phyloP scores from a whole-genome alignment of 495 filamentous ascomycete species.

The Penicillium nucicola region DNA sequence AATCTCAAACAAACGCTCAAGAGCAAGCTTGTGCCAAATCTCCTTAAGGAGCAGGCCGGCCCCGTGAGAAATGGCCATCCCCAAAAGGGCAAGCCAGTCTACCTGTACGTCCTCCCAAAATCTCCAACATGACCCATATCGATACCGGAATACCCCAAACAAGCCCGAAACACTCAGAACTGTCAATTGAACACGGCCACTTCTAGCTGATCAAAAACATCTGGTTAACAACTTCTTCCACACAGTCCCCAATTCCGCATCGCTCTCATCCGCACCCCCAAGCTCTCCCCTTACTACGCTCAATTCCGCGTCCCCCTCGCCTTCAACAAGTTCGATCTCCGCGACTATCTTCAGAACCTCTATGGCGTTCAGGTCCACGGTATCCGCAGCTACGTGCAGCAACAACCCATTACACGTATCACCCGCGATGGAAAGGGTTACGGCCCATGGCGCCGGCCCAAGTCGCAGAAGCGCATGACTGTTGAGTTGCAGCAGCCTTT shows the following conservation, averaged over 20 bases:
- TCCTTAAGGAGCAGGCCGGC: conserved; percentile 18
- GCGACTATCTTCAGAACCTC: conserved; percentile 78
- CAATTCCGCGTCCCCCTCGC: conserved; percentile 81
- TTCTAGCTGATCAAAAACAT: neutral
- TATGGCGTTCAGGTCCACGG: conserved; percentile 66
- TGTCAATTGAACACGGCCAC: neutral
- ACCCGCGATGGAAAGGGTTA: conserved; percentile 37
- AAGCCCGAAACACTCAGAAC: neutral
- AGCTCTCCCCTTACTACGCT: conserved; percentile 72
- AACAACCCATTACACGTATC: conserved; percentile 53
- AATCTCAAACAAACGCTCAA: conserved; percentile 21
- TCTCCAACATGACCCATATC: neutral
- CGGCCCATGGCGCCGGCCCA: conserved; percentile 52
- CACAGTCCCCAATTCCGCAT: conserved; percentile 74
- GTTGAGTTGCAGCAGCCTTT: conserved; percentile 82
- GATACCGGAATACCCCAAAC: conserved; percentile 1
- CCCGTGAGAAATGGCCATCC: conserved; percentile 16
- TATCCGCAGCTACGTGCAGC: conserved; percentile 77
- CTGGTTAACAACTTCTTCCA: neutral
- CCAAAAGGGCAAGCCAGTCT: conserved; percentile 54
- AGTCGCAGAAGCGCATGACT: conserved; percentile 82
- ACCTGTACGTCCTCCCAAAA: conserved; percentile 52
- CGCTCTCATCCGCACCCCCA: conserved; percentile 67
- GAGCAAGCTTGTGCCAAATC: conserved; percentile 16
- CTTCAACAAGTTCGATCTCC: conserved; percentile 88